These are phyloP conservation scores for Scorias spongiosa DNA, from an alignment of 2,329 filamentous ascomycete genomes.

Conservation along the genomic window DNA sequence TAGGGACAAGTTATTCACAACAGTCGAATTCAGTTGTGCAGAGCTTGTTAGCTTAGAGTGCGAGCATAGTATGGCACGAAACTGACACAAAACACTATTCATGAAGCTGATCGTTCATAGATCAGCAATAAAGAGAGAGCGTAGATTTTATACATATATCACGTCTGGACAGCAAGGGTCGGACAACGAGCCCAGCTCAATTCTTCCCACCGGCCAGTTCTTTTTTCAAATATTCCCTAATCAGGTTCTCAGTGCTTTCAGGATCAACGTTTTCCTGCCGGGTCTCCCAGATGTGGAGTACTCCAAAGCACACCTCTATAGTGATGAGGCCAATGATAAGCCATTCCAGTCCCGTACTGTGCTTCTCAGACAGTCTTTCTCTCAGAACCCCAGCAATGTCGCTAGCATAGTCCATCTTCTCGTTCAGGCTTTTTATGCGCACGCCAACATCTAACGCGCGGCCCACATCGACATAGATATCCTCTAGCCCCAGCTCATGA, in stretches of 20 bases:
- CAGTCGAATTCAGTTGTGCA: too few relatives aligned
- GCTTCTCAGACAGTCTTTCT: slow-evolving; percentile 79
- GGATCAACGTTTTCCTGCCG: slow-evolving; percentile 29
- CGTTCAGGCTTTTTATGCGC: slow-evolving; percentile 79
- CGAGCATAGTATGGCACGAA: too few relatives aligned
- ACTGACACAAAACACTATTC: too few relatives aligned
- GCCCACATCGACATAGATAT: slow-evolving; percentile 89
- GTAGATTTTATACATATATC: too few relatives aligned
- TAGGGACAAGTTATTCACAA: too few relatives aligned
- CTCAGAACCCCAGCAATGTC: slow-evolving; percentile 83
- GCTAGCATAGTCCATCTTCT: slow-evolving; percentile 95
- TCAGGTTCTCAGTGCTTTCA: slow-evolving; percentile 25
- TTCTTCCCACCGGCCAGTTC: slow-evolving; percentile 8
- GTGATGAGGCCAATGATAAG: slow-evolving; percentile 91
- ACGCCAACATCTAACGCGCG: slow-evolving; percentile 80
- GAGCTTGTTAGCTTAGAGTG: too few relatives aligned
- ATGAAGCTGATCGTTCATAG: too few relatives aligned
- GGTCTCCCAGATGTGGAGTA: slow-evolving; percentile 58
- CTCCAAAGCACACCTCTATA: slow-evolving; percentile 80
- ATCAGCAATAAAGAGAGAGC: too few relatives aligned
- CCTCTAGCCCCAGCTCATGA: slow-evolving; percentile 78
- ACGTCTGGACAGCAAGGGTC: too few relatives aligned
- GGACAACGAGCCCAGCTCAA: too few relatives aligned
- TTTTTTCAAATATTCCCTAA: slow-evolving; percentile 22
- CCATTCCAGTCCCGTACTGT: slow-evolving; percentile 78